Base-by-base conservation (phyloP, 1,284 basidiomycete genomes). In the Thelephora terrestris region DNA sequence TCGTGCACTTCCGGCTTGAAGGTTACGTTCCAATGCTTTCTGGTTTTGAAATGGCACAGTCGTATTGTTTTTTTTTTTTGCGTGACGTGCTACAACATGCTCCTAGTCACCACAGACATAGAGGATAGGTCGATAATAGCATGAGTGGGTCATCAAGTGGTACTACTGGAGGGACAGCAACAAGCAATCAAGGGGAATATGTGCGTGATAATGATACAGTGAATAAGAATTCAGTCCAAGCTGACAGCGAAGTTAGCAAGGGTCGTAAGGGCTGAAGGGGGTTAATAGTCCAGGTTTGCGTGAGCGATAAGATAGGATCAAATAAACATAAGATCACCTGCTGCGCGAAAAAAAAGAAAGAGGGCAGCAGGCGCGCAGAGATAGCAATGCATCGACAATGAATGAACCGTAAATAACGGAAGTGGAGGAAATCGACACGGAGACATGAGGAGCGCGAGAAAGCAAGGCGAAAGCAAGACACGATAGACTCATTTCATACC, bases 401-500 rank as follows among this genome's bases (percentile, higher is more conserved):
- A 38, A 47, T 35, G 49, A 47, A 49, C 20, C 20, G 35, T 17
- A 50, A 18, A 37, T 7, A 36, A 29, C 24, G 47, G 32, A 43
- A 46, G 45, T 10, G 29, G 9, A 6, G 18, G 17, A 20, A 12
- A 29, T 38, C 45, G 24, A 40, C 14, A 25, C 39, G 37, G 17
- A 23, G 16, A 35, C 21, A 21, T 56, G 49, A 53, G 51, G 53
- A 55, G 52, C 24, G 52, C 35, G 48, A 48, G 35, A 25, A 44
- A 47, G 38, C 44, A 45, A 36, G 44, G 45, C 43, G 29, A 37
- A 50, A 47, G 45, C 48, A 48, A 21, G 34, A 45, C 50, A 47
- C 45, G 35, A 50, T 49, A 44, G 46, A 45, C 47, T 60, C 57
- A 71, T 52, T 75, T 70, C 49, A 79, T 56, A 37, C 78, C 78